A percentile compares a stretch with the other conserved stretches of the same genome.
phyloP scores from a whole-genome alignment of 345 rosid species.

The Theobroma cacao region DNA sequence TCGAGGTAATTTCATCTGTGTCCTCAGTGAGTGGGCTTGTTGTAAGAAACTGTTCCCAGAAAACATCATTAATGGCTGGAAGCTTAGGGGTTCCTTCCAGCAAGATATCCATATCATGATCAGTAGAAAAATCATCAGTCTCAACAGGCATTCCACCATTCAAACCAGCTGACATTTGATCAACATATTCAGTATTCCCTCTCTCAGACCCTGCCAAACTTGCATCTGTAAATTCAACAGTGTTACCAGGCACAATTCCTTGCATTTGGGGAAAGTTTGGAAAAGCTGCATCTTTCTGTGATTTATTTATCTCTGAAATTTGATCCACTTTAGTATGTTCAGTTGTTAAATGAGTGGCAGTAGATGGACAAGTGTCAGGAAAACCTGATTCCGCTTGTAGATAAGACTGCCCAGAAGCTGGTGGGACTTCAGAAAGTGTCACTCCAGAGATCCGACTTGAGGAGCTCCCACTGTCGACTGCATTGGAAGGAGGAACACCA shows the following conservation, averaged over 20 bases:
- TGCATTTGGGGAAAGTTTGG: slow-evolving; percentile 32
- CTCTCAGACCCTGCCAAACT: slow-evolving; percentile 40
- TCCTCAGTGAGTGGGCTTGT: slow-evolving; percentile 49
- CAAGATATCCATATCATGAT: slow-evolving; percentile 39
- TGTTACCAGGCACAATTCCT: slow-evolving; percentile 34
- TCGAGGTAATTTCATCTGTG: slow-evolving; percentile 46
- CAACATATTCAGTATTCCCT: slow-evolving; percentile 39
- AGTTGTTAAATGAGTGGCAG: slow-evolving; percentile 11
- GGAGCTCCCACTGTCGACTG: slow-evolving; percentile 35
- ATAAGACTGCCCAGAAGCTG: slow-evolving; percentile 35
- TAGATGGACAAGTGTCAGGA: slow-evolving; percentile 22
- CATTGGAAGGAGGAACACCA: slow-evolving; percentile 37
- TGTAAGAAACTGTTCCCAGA: slow-evolving; percentile 70
- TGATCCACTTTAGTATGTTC: slow-evolving; percentile 21
- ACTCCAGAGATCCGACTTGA: slow-evolving; percentile 36
- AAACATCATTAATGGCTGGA: slow-evolving; percentile 51
- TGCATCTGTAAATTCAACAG: slow-evolving; percentile 37
- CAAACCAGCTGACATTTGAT: slow-evolving; percentile 39
- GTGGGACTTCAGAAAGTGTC: slow-evolving; percentile 45
- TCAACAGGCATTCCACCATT: slow-evolving; percentile 35
- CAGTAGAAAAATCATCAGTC: slow-evolving; percentile 38
- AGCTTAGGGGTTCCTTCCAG: slow-evolving; percentile 50
- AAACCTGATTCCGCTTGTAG: slow-evolving; percentile 29
- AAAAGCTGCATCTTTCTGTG: slow-evolving; percentile 26
- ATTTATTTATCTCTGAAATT: slow-evolving; percentile 12